Base-by-base conservation (phyloP, 2,329 filamentous ascomycete species). In the Penicillium sp. region DNA sequence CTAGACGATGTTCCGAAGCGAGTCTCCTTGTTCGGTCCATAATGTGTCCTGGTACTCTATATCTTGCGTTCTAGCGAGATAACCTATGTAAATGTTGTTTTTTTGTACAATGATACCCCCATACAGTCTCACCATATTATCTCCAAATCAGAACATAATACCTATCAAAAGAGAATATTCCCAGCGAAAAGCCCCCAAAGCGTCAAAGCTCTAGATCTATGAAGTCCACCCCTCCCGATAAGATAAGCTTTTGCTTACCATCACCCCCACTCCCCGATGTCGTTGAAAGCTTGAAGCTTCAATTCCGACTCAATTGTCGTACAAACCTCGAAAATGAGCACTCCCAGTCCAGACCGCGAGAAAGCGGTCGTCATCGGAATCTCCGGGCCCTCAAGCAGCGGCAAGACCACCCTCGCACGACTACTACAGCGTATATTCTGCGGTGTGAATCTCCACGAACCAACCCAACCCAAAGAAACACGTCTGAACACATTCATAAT, bases 391-490 rank as follows among this genome's bases (percentile, higher is more conserved):
- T 97, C 93, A 1, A 96, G 89, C 3, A 93, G 89, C 65, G 94
- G 94, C 56, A 99, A 99, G 78, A 97, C 94, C 2, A 97, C 94
- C 2, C 83, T 99, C 13, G 89, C 91, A 18, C 84, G 93, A 2
- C 81, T 97, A 11, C 80, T 99, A 16, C 86, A 91, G 55, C 85
- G 90, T 68, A 86, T 96, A 61, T 91, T 97, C 66, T 86, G 86
- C 8, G 61, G 62, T 18, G 58, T 62, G 2, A 35, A 39, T 18
- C 45, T 60, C 0, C 32, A 35, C 11, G 2, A 34, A 13, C 9
- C 35, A 38, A 18, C 35, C 8, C 51, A 59, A 7, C 10, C 36
- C 2, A 36, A 23, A 23, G 23, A 23, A 3, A 35, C 2, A n/a
- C 14, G 9, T 19, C 27, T 73, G 8, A 65, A 62, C 5, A 67